Percentiles rank a stretch among this genome's conserved stretches.
Conservation (phyloP, 768 basidiomycete species). For the Lactarius vividus region DNA sequence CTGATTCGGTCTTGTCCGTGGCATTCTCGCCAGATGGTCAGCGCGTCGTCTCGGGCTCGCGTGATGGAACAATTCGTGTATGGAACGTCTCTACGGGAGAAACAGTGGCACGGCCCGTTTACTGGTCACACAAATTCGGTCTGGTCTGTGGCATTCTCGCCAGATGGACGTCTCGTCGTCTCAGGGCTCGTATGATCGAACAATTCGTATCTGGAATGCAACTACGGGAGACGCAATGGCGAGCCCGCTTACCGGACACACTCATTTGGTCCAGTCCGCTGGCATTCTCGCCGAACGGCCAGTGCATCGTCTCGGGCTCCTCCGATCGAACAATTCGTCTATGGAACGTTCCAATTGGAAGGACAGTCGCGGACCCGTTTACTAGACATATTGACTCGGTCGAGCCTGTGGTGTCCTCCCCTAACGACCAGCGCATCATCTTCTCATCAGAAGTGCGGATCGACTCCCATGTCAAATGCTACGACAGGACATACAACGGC, state of each 20-base stretch:
- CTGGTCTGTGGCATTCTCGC: neutral
- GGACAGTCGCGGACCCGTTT: neutral
- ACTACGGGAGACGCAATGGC: neutral
- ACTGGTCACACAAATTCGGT: neutral
- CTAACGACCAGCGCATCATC: conserved; percentile 1
- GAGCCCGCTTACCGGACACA: neutral
- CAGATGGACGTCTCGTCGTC: neutral
- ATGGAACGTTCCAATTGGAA: no score
- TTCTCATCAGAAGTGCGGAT: neutral
- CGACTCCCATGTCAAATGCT: no score
- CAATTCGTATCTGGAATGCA: neutral
- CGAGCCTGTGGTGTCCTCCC: conserved; percentile 16
- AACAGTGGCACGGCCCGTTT: neutral
- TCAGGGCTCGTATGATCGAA: neutral
- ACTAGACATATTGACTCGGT: conserved; percentile 17
- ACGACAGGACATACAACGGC: no score
- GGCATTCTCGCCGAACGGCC: neutral
- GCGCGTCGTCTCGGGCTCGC: conserved; percentile 2
- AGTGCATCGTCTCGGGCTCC: neutral
- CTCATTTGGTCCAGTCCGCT: neutral
- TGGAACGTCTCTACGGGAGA: no score
- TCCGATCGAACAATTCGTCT: neutral
- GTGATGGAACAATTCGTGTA: no score
- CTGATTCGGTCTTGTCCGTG: neutral
- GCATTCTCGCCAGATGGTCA: conserved; percentile 11